A percentile compares a stretch with the other conserved stretches of the same genome.
These are phyloP conservation scores for Suillus luteus DNA, from an alignment of 768 basidiomycete genomes.

Conservation along the genomic window DNA sequence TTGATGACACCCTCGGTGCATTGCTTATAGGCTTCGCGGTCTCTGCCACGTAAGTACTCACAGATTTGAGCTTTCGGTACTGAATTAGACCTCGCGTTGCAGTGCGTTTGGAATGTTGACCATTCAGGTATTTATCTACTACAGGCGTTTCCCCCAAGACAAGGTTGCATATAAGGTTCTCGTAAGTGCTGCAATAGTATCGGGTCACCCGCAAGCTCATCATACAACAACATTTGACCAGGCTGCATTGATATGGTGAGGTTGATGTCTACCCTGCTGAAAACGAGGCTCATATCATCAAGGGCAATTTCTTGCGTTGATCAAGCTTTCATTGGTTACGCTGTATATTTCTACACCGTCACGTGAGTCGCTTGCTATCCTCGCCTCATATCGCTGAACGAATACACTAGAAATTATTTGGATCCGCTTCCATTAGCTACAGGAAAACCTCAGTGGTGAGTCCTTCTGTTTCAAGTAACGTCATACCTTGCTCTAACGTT, in stretches of 20 bases:
- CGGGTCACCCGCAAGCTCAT: background rate
- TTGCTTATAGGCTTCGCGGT: constrained; percentile 58
- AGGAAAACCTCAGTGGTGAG: constrained; percentile 49
- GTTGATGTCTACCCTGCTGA: background rate
- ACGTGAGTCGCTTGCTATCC: constrained; percentile 40
- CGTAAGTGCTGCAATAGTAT: constrained; percentile 39
- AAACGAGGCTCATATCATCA: background rate
- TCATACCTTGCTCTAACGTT: constrained; percentile 21
- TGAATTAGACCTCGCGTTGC: constrained; percentile 29
- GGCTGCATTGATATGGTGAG: constrained; percentile 39
- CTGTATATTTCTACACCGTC: constrained; percentile 55
- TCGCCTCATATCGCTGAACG: background rate
- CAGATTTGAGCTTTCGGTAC: background rate
- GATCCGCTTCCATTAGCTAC: constrained; percentile 36
- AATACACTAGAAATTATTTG: constrained; percentile 40
- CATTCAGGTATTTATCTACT: constrained; percentile 57
- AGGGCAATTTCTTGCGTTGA: constrained; percentile 44
- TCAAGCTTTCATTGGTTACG: constrained; percentile 52
- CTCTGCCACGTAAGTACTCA: constrained; percentile 38
- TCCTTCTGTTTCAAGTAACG: background rate
- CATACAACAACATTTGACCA: constrained; percentile 13
- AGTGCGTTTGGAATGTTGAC: constrained; percentile 54
- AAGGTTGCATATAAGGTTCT: constrained; percentile 48
- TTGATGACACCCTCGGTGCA: constrained; percentile 60
- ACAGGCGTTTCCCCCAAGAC: constrained; percentile 56